Evolutionary conservation across 352 stramenopile species (phyloP), one percentile per base, ranked within the genome.

Genomic region (Phytophthora meadii): DNA sequence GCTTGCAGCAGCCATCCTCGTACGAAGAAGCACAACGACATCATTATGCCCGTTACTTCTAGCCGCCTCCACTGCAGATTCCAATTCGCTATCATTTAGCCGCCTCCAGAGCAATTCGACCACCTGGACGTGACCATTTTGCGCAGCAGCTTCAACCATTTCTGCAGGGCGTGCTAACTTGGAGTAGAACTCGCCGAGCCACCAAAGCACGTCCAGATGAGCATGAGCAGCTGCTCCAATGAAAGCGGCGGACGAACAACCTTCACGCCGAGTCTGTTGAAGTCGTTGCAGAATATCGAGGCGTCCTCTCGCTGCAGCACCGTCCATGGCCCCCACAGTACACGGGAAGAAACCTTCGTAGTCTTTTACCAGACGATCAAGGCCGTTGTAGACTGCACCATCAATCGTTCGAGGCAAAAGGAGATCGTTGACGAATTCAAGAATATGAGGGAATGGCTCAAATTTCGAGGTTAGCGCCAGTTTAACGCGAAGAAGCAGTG

Each of bases 271-370:
- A 27, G n/a, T 62, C 22, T 10, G 10, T 2, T 62, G 44, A 11
- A 62, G 42, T 47, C 25, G 47, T 36, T 46, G 41, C 14, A 62
- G 15, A 28, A 62, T 54, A 4, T 42, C 34, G 15, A 63, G 54
- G 10, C 44, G 19, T 22, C 54, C 54, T 48, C 22, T 37, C 15
- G 32, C 36, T 25, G 54, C 44, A 48, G 54, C 54, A 4, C 54
- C 54, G 8, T 63, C 54, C 54, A 63, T 61, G 9, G 54, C 54
- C n/a, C 42, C 54, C 3, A 47, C 12, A 6, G 54, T 63, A 22
- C 46, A 52, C 15, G 54, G 54, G n/a, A 32, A 45, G 19, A 46
- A 46, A 17, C 30, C 19, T 39, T 24, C 44, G 42, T 47, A 62
- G 8, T 32, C 32, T 47, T 46, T 10, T 7, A 48, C 9, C 1